These are phyloP conservation scores for Hansenula lynferdii DNA, from an alignment of 1,139 yeast genomes.

Conservation along the genomic window DNA sequence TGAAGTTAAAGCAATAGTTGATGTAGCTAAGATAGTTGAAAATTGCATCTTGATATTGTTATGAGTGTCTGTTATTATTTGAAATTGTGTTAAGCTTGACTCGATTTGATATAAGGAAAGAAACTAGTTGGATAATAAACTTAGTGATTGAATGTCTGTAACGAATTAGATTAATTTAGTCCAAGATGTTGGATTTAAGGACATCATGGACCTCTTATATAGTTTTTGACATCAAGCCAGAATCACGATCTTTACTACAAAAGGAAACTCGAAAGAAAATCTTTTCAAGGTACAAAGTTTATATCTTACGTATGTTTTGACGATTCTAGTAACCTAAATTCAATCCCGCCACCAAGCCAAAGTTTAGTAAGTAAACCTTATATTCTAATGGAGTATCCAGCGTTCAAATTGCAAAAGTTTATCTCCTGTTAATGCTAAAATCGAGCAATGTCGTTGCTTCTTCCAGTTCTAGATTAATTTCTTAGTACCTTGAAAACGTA, in stretches of 20 bases:
- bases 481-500: no score
- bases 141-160: neutral
- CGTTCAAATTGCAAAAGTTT: no score
- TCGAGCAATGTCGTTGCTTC: no score
- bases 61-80: neutral
- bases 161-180: no score
- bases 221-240: neutral
- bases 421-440: no score
- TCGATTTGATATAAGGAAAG: neutral
- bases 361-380: no score
- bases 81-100: neutral
- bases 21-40: neutral
- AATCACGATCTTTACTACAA: neutral
- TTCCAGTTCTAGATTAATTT: no score
- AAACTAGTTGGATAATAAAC: neutral
- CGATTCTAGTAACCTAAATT: neutral
- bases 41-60: neutral
- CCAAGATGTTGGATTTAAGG: neutral
- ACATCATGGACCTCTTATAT: neutral
- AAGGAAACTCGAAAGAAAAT: neutral
- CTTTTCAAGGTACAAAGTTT: neutral
- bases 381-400: no score
- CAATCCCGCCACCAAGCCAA: neutral
- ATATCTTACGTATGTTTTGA: neutral
- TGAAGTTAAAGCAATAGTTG: neutral